Base-by-base conservation (phyloP, 768 basidiomycete genomes). In the Royoungia palumana region DNA sequence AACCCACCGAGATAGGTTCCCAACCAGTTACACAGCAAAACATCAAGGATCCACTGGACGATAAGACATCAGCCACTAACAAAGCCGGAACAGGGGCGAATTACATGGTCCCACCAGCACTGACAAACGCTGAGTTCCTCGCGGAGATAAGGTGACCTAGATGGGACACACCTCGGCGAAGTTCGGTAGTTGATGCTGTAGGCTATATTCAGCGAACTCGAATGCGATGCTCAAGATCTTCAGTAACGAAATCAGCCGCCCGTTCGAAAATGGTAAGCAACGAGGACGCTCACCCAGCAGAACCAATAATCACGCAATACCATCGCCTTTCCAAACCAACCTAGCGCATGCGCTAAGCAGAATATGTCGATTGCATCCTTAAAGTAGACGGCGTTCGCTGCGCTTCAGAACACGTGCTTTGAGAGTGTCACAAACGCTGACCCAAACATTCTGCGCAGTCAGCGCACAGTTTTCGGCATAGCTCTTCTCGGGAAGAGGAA, bases 51-150 rank as follows among this genome's bases (percentile, higher is more conserved):
- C 89, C 89, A 93, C 89, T 91, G 59, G 21, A 21, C 39, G 42
- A 47, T 17, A 34, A 63, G 14, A 47, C 32, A 51, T 59, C 49
- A 63, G 53, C 19, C 17, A 44, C 32, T 42, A 13, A 37, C 24
- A 41, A 44, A 19, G 17, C 14, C 44, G 47, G 51, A 41, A 27
- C 24, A 57, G 28, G 25, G 22, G 46, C 32, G 8, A 72, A 81
- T 60, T 72, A 90, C 89, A 73, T 93, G 89, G 64, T 92, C 90
- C 89, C 89, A 93, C 90, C 89, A 92, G 61, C 90, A 92, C 87
- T 90, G 42, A 44, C 44, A 42, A 36, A 19, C 16, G 17, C 41
- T 53, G 36, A 62, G 61, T 53, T 41, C 46, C 46, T 46, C 35
- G 36, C 32, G 62, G 59, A 59, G 57, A 56, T 52, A 56, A 47